Conservation (phyloP, 768 basidiomycete species). For the Russula sp. region DNA sequence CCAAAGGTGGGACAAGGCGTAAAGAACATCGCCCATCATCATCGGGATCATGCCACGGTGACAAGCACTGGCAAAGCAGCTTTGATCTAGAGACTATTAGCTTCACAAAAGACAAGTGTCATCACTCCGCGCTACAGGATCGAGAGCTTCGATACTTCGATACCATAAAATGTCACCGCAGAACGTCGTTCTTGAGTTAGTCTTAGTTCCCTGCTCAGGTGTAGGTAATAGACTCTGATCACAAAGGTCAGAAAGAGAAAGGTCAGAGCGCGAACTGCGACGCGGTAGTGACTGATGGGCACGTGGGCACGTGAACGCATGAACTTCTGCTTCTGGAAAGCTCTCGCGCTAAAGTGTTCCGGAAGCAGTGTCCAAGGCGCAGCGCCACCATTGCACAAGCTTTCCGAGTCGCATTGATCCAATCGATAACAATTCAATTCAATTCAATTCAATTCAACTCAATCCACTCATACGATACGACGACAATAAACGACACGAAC, state of each 20-base stretch:
- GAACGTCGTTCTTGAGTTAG: too few relatives aligned
- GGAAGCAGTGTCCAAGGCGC: background rate
- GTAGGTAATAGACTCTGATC: too few relatives aligned
- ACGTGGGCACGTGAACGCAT: background rate
- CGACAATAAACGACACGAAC: too few relatives aligned
- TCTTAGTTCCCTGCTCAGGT: too few relatives aligned
- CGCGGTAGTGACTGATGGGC: too few relatives aligned
- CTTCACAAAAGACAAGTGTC: background rate
- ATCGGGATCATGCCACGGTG: background rate
- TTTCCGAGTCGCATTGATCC: background rate
- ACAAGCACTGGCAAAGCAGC: background rate
- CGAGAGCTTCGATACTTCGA: background rate
- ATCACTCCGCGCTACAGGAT: background rate
- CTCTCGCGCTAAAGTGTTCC: too few relatives aligned
- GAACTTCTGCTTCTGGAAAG: background rate
- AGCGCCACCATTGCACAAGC: too few relatives aligned
- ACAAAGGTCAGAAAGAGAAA: too few relatives aligned
- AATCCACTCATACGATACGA: too few relatives aligned
- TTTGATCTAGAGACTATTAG: background rate
- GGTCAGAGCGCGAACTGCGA: too few relatives aligned
- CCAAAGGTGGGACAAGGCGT: background rate
- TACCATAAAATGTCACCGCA: too few relatives aligned
- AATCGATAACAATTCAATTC: background rate
- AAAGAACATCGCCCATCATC: background rate
- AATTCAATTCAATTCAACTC: background rate